Base-by-base conservation (phyloP, 1,139 yeast species). In the Hemisphaericaspora lyxosophila region DNA sequence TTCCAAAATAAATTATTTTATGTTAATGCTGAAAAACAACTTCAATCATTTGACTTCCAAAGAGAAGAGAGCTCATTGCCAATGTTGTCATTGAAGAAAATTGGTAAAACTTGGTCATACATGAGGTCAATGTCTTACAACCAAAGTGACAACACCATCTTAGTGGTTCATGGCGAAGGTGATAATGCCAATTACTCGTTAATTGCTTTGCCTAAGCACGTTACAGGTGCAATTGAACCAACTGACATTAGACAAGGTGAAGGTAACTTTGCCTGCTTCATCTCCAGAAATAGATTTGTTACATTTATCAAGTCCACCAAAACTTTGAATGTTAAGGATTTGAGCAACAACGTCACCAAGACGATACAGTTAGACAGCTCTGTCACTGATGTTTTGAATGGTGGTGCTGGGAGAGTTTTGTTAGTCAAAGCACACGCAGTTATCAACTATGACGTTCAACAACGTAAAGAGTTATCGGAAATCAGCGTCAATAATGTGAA, bases 281-380 rank as follows among this genome's bases (percentile, higher is more conserved):
- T 94, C 50, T 88, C 97, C 14, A 83, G 98, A 60, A 92, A 92
- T 67, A 76, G 98, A 63, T 92, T 89, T 64, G 95, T 87, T 42
- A 86, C 86, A 26, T 86, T 85, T 60, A 68, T 78, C 45, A 83
- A 81, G 56, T 54, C 80, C 5, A 60, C 80, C 14, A 82, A 82
- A 54, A 67, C 78, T 17, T 75, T 94, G 51, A 88, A 85, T 48
- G 85, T 94, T 40, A 85, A 85, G 60, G 97, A 90, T 58, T 73
- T 90, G 59, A 81, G 76, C 50, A 88, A 92, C 62, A 73, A 83
- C 46, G 73, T 81, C 40, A 90, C 98, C 33, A 92, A 90, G 61
- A 67, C 87, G 5, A 79, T 92, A 46, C 84, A 81, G 53, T 67
- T 88, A 44, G 96, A 92, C 43, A 73, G 78, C 14, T 70, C 80